A percentile compares a stretch with the other conserved stretches of the same genome.
Evolutionary conservation across 164 flowering plant genomes (phyloP).

Genomic region (Macadamia tetraphylla): DNA sequence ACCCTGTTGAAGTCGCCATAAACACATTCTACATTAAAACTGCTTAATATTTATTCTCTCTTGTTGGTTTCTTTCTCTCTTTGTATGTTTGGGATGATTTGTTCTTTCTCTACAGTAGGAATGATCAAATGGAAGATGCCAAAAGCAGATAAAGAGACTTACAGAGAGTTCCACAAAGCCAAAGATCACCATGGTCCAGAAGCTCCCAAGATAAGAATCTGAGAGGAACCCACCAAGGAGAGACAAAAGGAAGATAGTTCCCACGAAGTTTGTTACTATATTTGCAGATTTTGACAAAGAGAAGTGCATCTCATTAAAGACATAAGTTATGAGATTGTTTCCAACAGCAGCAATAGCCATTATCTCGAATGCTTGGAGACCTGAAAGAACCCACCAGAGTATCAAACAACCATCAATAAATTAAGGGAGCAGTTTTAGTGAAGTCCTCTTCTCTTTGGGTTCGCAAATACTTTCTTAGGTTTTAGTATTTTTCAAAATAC

Average conservation of each 20-base stretch:
- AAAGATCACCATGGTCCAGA: constrained; percentile 90
- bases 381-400: constrained; percentile 23
- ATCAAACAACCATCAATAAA: background rate
- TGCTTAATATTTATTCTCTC: background rate
- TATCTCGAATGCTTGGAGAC: constrained; percentile 81
- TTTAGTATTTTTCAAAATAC: no score
- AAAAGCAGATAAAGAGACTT: constrained; percentile 13
- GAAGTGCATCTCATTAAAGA: constrained; percentile 87
- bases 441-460: no score
- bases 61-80: background rate
- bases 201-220: constrained; percentile 85
- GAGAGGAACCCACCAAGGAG: constrained; percentile 90
- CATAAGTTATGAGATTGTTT: constrained; percentile 85
- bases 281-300: constrained; percentile 78
- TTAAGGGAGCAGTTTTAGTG: no score
- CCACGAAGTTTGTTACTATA: constrained; percentile 83
- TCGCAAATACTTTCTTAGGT: no score
- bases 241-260: constrained; percentile 78
- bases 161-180: constrained; percentile 92
- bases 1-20: constrained; percentile 32
- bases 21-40: background rate
- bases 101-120: no score
- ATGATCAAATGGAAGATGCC: no score
- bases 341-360: constrained; percentile 95
- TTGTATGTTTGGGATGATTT: no score